A percentile compares a stretch with the other conserved stretches of the same genome.
Conservation (phyloP, 257 asterid genomes). For the Solanum dulcamara region DNA sequence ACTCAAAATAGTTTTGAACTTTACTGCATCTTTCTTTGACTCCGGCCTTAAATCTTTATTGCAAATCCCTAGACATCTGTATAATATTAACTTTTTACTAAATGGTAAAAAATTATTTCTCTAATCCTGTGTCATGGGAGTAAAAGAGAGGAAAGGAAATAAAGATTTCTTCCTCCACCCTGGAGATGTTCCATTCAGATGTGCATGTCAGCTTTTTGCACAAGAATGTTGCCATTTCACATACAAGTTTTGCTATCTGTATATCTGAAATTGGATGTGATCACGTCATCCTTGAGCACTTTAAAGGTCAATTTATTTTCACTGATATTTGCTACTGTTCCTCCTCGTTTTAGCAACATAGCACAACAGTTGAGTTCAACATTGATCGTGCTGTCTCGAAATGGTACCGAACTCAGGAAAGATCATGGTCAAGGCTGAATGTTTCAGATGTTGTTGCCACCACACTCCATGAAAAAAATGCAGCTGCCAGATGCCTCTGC, state of each 20-base stretch:
- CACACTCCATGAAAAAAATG: constrained; percentile 44
- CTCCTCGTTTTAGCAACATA: constrained; percentile 36
- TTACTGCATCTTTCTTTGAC: not conserved
- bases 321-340: not conserved
- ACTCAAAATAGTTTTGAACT: not conserved
- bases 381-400: constrained; percentile 50
- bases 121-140: not conserved
- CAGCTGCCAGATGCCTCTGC: constrained; percentile 69
- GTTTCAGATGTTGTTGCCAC: constrained; percentile 67
- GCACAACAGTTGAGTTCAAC: constrained; percentile 27
- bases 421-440: constrained; percentile 65
- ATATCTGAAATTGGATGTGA: not conserved
- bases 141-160: not conserved
- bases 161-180: not conserved
- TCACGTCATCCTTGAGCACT: not conserved
- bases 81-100: not conserved
- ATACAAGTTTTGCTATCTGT: not conserved
- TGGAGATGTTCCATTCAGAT: not conserved
- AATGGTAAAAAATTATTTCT: not conserved
- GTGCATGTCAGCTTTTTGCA: not conserved
- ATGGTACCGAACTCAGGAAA: constrained; percentile 51
- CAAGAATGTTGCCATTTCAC: not conserved
- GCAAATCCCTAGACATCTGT: not conserved
- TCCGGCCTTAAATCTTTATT: not conserved
- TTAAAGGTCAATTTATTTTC: not conserved